Base-by-base conservation (phyloP, 495 filamentous ascomycete species). In the Penicillium fimorum region DNA sequence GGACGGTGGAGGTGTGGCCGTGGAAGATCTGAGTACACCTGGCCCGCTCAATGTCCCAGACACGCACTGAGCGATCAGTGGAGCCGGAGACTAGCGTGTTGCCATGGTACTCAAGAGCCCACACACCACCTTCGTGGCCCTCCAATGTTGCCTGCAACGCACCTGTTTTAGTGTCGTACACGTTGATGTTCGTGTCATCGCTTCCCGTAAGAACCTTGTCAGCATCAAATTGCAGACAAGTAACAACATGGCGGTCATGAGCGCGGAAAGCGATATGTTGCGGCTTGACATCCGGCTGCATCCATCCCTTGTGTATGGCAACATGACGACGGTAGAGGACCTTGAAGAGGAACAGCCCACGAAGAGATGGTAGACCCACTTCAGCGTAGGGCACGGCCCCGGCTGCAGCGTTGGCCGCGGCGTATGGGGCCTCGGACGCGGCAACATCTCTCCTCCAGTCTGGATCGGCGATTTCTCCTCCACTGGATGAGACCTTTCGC, bases 121-220 rank as follows among this genome's bases (percentile, higher is more conserved):
- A 99, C 5, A 99, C 94, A 43, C 94, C 94, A 43, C 94, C 94
- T 64, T 99, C 95, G 66, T 99, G 94, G 18, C 94, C 94, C 66
- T 89, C 86, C 5, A 99, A 81, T 37, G 84, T 89, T 50, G 83
- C 88, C 55, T 90, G 84, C 48, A 96, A 72, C 53, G 87, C 88
- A 53, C 94, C 94, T 6, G 92, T 97, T 70, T 92, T 93, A 12
- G 94, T 99, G 65, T 97, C 92, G 68, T 97, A 99, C 41, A 99
- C 93, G 66, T 97, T 91, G 68, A 99, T 99, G 56, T 96, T 88
- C 10, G 92, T 96, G 68, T 99, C 94, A 71, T 99, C 94, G 62
- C 92, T 97, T 29, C 94, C 94, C 11, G 95, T 99, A 55, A 99
- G 77, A 53, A 99, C 96, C 72, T 97, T 97, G 74, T 97, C 94